Evolutionary conservation across 1,284 basidiomycete genomes (phyloP).

Genomic region (Moesziomyces antarcticus): DNA sequence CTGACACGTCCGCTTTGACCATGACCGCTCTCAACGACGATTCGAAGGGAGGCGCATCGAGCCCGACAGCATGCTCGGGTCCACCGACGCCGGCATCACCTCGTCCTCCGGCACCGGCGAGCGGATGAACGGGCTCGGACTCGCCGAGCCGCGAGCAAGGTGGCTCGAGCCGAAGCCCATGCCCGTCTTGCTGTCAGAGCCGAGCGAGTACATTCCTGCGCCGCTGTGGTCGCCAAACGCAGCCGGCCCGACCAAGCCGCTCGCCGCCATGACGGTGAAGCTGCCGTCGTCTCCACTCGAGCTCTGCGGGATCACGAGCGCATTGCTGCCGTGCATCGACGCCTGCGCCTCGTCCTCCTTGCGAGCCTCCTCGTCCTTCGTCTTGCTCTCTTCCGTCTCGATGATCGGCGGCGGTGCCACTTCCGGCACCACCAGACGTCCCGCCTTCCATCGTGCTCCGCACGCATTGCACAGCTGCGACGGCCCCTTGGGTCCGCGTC

Average conservation of each 20-base stretch:
- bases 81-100: slow-evolving; percentile 49
- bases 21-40: slow-evolving; percentile 14
- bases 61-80: slow-evolving; percentile 49
- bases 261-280: slow-evolving; percentile 29
- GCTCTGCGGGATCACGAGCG: slow-evolving; percentile 46
- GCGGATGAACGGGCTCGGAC: slow-evolving; percentile 49
- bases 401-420: slow-evolving; percentile 59
- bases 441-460: slow-evolving; percentile 65
- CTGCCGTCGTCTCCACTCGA: slow-evolving; percentile 29
- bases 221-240: slow-evolving; percentile 23
- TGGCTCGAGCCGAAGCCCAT: slow-evolving; percentile 31
- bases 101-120: slow-evolving; percentile 42
- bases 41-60: slow-evolving; percentile 15
- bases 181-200: slow-evolving; percentile 26
- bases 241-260: slow-evolving; percentile 25
- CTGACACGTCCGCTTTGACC: background rate
- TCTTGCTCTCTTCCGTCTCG: slow-evolving; percentile 44
- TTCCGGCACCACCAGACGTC: slow-evolving; percentile 62
- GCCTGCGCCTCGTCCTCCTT: slow-evolving; percentile 41
- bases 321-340: slow-evolving; percentile 50
- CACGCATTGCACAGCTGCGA: slow-evolving; percentile 66
- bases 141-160: slow-evolving; percentile 34
- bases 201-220: slow-evolving; percentile 17
- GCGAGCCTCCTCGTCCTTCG: slow-evolving; percentile 36
- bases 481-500: slow-evolving; percentile 61